These are phyloP conservation scores for Dactylellina drechsleri DNA, from an alignment of 2,329 filamentous ascomycete species.

Conservation along the genomic window DNA sequence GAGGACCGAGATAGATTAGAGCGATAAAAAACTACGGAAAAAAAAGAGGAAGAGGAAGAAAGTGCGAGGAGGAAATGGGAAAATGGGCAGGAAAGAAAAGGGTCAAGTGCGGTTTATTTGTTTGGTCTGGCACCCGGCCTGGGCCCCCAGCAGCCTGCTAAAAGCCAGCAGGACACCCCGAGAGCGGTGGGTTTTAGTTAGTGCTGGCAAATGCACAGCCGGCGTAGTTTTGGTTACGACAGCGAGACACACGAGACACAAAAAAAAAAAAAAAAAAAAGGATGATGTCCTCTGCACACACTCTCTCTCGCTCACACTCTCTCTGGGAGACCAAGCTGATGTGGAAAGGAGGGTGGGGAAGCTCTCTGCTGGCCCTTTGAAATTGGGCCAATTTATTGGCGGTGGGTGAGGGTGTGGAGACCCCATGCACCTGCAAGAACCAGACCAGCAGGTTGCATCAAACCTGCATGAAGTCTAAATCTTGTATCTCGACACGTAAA, in stretches of 20 bases:
- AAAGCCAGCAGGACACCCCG: not conserved
- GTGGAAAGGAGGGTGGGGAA: conserved; percentile 13
- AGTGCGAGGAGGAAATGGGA: conserved; percentile 51
- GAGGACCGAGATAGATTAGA: conserved; percentile 60
- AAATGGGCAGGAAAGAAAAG: conserved; percentile 55
- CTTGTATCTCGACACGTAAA: not conserved
- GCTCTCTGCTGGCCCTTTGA: conserved; percentile 6
- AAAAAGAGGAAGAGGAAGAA: too few relatives aligned
- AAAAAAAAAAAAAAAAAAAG: conserved; percentile 10
- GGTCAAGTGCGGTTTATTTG: conserved; percentile 46
- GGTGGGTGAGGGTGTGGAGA: conserved; percentile 22
- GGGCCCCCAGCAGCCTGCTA: conserved; percentile 1
- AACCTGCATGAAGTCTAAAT: not conserved
- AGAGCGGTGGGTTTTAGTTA: conserved; percentile 18
- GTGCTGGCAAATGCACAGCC: conserved; percentile 35
- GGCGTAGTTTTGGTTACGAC: conserved; percentile 44
- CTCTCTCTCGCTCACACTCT: conserved; percentile 1
- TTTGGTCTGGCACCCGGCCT: conserved; percentile 29
- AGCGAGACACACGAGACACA: conserved; percentile 16
- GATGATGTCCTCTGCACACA: not conserved
- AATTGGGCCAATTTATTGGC: conserved; percentile 52
- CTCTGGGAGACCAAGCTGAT: not conserved
- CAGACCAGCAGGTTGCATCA: conserved; percentile 10
- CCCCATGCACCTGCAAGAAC: conserved; percentile 20
- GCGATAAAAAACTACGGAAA: conserved; percentile 58